Evolutionary conservation across 2,329 filamentous ascomycete genomes (phyloP), one percentile per base, ranked within the genome.

Genomic region (Colletotrichum truncatum): DNA sequence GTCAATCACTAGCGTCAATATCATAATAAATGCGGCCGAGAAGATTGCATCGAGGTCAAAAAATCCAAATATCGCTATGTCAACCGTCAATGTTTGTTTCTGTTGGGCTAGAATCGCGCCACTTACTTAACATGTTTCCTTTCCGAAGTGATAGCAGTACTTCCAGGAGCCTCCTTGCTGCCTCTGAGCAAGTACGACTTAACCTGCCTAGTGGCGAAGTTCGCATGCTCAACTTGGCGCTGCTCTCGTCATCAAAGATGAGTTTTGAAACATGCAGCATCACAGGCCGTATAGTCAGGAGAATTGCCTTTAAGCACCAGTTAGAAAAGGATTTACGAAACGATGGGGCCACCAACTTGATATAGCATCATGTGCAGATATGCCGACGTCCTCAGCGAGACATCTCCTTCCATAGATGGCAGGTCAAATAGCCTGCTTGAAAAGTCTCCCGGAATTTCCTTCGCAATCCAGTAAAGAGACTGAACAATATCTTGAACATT

Each of bases 291-390:
- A 66, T 65, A 1, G 66, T 62, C 3, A 66, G n/a, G 2, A 68
- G 54, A 23, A 68, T 65, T 10, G 74, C 74, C 73, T 2, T 38
- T n/a, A 6, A 11, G 9, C 14, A 38, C 11, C 11, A 6, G 11
- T 38, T 6, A 38, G 34, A n/a, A 11, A 11, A 6, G 7, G 11
- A 38, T n/a, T n/a, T n/a, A 38, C 34, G 34, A 38, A 9, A 11
- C 32, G 30, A 6, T 11, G 7, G 38, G 21, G 30, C 26, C 11
- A 16, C 60, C 1, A 64, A 75, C 73, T 67, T 76, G 74, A 38
- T 75, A 75, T 6, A 76, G 67, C 74, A 76, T 76, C 45, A 76
- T 67, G 43, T 76, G 74, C 3, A 76, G 45, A 1, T 73, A 75
- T 11, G 74, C 74, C 16, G 73, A 74, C 1, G 74, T 76, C 52